These are phyloP conservation scores for Sugiyamaella sp. DNA, from an alignment of 1,139 yeast genomes.

Conservation along the genomic window DNA sequence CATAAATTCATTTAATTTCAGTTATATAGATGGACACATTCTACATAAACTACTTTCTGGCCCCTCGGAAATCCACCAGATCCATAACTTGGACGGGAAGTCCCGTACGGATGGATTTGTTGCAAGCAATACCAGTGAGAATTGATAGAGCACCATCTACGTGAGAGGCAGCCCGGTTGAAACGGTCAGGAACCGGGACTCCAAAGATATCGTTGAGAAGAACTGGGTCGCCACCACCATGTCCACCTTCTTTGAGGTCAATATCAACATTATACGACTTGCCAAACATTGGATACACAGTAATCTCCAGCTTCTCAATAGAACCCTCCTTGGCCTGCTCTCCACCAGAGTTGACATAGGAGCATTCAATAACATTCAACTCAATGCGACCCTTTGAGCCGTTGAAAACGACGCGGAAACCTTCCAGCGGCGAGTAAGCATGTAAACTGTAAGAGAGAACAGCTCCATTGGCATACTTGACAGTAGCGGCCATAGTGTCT, in stretches of 20 bases:
- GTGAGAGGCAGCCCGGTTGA: slow-evolving; percentile 28
- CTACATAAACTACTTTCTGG: slow-evolving; percentile 1
- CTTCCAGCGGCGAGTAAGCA: slow-evolving; percentile 27
- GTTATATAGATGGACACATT: background rate
- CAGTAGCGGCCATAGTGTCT: slow-evolving; percentile 27
- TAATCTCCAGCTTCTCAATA: slow-evolving; percentile 23
- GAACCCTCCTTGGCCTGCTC: slow-evolving; percentile 27
- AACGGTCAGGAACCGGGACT: slow-evolving; percentile 26
- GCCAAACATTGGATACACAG: slow-evolving; percentile 26
- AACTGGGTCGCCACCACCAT: slow-evolving; percentile 28
- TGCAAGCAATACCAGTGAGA: slow-evolving; percentile 28
- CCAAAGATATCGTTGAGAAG: slow-evolving; percentile 28
- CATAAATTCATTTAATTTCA: too few relatives aligned
- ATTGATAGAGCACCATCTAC: slow-evolving; percentile 29
- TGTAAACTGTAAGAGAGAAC: slow-evolving; percentile 25
- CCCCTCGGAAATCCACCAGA: slow-evolving; percentile 17
- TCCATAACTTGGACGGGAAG: slow-evolving; percentile 26
- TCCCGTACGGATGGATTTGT: slow-evolving; percentile 26
- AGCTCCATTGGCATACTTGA: slow-evolving; percentile 26
- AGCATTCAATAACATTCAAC: slow-evolving; percentile 24
- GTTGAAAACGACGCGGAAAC: slow-evolving; percentile 27
- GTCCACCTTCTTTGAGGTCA: slow-evolving; percentile 27
- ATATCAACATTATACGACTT: slow-evolving; percentile 24
- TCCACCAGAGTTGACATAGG: slow-evolving; percentile 29
- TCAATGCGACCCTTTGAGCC: slow-evolving; percentile 29